Percentiles rank a stretch among this genome's conserved stretches.
Conservation (phyloP, 768 basidiomycete genomes). For the Termitomyces eurrhizus region DNA sequence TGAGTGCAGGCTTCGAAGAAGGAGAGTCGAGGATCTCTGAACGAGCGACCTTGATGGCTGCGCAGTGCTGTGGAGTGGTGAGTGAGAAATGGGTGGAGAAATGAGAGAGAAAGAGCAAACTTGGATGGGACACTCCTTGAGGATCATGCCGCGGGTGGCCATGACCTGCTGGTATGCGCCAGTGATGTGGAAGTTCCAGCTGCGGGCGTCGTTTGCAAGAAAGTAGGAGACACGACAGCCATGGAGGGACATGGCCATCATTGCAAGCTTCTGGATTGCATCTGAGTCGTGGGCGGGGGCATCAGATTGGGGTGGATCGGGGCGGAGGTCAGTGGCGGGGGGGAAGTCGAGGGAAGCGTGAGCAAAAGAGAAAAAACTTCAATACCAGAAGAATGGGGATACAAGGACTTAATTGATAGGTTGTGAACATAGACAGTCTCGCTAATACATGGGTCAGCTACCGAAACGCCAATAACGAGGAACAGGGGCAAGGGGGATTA, state of each 20-base stretch:
- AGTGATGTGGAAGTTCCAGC: slow-evolving; percentile 88
- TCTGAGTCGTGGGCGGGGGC: slow-evolving; percentile 54
- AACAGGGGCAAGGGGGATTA: too few species aligned
- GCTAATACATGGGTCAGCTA: too few species aligned
- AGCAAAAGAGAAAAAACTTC: too few species aligned
- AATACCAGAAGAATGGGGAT: too few species aligned
- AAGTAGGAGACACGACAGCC: slow-evolving; percentile 83
- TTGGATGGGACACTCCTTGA: slow-evolving; percentile 87
- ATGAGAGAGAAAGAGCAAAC: slow-evolving; percentile 39
- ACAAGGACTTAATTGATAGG: too few species aligned
- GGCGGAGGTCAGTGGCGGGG: slow-evolving; percentile 38
- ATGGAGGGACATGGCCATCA: slow-evolving; percentile 77
- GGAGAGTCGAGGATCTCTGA: slow-evolving; percentile 90
- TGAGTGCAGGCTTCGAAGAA: slow-evolving; percentile 73
- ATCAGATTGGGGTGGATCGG: slow-evolving; percentile 34
- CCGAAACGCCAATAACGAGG: too few species aligned
- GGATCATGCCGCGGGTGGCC: slow-evolving; percentile 80
- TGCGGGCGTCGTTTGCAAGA: slow-evolving; percentile 63
- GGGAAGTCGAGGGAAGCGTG: slow-evolving; percentile 65
- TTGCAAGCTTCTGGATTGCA: slow-evolving; percentile 72
- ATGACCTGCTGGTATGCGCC: slow-evolving; percentile 93
- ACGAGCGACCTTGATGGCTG: slow-evolving; percentile 85
- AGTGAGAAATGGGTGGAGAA: slow-evolving; percentile 7
- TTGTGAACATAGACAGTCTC: too few species aligned
- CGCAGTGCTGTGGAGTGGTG: slow-evolving; percentile 56